A percentile compares a stretch with the other conserved stretches of the same genome.
These are phyloP conservation scores for Ceratonia siliqua DNA, from an alignment of 306 rosid species.

Conservation along the genomic window DNA sequence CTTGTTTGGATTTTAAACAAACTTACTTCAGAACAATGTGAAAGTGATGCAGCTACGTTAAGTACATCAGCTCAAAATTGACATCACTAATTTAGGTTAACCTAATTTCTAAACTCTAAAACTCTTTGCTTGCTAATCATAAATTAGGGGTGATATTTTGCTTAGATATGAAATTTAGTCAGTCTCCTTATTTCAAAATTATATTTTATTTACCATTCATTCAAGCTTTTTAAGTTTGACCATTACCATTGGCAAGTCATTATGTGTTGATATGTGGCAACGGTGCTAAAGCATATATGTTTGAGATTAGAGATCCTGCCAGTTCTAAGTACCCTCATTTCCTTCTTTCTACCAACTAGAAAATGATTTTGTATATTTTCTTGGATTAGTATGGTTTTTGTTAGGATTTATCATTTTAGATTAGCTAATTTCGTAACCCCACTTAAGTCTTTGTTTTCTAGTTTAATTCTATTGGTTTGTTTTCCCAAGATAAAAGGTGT, in stretches of 20 bases:
- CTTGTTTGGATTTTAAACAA: not conserved
- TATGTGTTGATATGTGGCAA: conserved; percentile 91
- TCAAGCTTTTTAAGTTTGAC: conserved; percentile 18
- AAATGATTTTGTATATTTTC: conserved; percentile 26
- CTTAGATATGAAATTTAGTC: not conserved
- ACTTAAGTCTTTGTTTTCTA: too few species aligned
- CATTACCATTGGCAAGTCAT: conserved; percentile 64
- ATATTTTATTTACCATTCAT: conserved; percentile 17
- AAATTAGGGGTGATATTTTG: not conserved
- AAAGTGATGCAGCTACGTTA: not conserved
- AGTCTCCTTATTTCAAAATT: not conserved
- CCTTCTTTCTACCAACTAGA: conserved; percentile 17
- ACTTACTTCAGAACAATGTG: not conserved
- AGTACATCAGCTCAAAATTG: conserved; percentile 10
- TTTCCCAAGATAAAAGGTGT: too few species aligned
- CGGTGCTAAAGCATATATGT: conserved; percentile 80
- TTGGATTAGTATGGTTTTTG: too few species aligned
- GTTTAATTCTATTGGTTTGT: too few species aligned
- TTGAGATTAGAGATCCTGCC: conserved; percentile 99
- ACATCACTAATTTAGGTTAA: too few species aligned
- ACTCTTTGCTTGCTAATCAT: conserved; percentile 1
- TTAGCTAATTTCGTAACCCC: too few species aligned
- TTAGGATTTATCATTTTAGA: too few species aligned
- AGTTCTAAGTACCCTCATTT: conserved; percentile 60
- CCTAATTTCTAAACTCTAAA: conserved; percentile 3